Conservation (phyloP, 169 alveolate genomes). For the Cystoisospora suis region DNA sequence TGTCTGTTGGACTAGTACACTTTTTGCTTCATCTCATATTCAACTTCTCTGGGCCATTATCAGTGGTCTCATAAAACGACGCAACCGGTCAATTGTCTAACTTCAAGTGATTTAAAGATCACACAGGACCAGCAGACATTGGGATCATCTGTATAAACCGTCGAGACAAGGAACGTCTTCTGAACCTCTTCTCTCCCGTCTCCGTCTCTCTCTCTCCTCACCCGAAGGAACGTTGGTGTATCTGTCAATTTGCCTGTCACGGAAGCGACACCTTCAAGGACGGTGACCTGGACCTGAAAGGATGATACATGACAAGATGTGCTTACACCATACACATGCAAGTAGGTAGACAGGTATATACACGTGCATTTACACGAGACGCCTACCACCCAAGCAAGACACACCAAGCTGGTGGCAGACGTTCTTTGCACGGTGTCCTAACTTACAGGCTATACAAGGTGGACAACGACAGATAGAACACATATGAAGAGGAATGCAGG, state of each 20-base stretch:
- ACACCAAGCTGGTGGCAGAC: no score
- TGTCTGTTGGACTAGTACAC: no score
- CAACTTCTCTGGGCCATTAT: neutral
- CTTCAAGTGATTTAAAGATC: neutral
- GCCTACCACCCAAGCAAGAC: no score
- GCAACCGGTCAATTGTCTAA: neutral
- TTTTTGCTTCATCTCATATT: neutral
- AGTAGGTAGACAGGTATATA: no score
- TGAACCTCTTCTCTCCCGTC: no score
- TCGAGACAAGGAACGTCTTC: neutral
- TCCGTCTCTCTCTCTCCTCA: neutral
- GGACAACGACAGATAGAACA: no score
- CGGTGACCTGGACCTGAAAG: constrained; percentile 9
- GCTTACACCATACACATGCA: no score
- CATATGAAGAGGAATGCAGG: no score
- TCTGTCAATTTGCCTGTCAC: neutral
- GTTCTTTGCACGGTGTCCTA: no score
- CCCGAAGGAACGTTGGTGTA: neutral
- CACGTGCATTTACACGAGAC: no score
- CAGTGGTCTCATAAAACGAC: neutral
- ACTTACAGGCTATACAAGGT: no score
- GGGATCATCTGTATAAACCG: neutral
- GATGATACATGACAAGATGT: neutral
- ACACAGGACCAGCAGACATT: neutral
- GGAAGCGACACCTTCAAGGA: constrained; percentile 9